Percentiles rank a stretch among this genome's conserved stretches.
Conservation (phyloP, 2,329 filamentous ascomycete species). For the Mariannaea elegans region DNA sequence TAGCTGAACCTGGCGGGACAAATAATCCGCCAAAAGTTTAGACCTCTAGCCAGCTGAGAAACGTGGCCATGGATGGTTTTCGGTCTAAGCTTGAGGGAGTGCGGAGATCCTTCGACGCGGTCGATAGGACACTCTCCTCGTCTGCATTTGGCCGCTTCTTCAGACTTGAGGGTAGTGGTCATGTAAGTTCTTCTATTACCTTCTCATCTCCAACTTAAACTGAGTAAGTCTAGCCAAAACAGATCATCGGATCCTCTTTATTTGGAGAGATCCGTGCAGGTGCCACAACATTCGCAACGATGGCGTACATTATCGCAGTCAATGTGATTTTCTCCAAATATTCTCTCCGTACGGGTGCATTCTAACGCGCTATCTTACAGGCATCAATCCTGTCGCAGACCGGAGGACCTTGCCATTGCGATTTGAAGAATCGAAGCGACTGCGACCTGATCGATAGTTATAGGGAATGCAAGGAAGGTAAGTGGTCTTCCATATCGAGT, state of each 20-base stretch:
- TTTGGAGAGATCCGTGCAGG: slow-evolving; percentile 71
- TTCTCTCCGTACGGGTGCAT: neutral
- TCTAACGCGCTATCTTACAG: neutral
- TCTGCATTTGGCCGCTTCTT: slow-evolving; percentile 27
- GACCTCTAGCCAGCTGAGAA: too few species aligned
- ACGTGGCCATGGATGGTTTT: slow-evolving; percentile 15
- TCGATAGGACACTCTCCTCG: slow-evolving; percentile 18
- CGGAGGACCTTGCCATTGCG: slow-evolving; percentile 24
- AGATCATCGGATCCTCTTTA: slow-evolving; percentile 66
- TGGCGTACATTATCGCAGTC: slow-evolving; percentile 40
- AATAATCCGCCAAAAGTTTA: neutral
- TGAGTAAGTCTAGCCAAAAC: slow-evolving; percentile 48
- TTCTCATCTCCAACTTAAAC: neutral
- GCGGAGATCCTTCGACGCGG: neutral
- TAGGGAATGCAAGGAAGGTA: slow-evolving; percentile 50
- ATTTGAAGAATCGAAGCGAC: slow-evolving; percentile 37
- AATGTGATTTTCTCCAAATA: slow-evolving; percentile 25
- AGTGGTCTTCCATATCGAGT: neutral
- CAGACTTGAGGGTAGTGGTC: slow-evolving; percentile 28
- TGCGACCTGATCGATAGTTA: slow-evolving; percentile 57
- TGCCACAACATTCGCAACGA: slow-evolving; percentile 58
- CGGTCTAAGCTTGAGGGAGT: neutral
- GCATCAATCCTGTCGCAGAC: slow-evolving; percentile 30
- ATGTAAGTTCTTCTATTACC: slow-evolving; percentile 12
- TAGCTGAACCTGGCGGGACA: neutral